A percentile compares a stretch with the other conserved stretches of the same genome.
Conservation (phyloP, 179 eudicot species). For the Silene noctiflora region DNA sequence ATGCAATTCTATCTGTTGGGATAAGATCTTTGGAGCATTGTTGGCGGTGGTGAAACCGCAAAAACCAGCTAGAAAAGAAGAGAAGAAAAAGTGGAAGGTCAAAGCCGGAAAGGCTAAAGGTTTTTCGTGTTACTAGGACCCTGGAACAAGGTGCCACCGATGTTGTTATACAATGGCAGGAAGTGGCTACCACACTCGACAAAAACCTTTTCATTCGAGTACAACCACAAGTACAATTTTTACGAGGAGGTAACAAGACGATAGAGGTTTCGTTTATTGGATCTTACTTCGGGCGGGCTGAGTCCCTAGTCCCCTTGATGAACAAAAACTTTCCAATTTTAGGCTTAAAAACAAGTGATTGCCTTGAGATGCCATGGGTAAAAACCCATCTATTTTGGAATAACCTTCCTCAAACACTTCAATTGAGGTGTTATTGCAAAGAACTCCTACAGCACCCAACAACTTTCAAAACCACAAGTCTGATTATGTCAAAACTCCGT, state of each 20-base stretch:
- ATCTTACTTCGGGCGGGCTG: constrained; percentile 20
- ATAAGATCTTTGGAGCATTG: no score
- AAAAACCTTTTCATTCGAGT: constrained; percentile 27
- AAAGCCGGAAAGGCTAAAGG: no score
- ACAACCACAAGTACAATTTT: constrained; percentile 10
- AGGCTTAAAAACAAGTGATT: constrained; percentile 26
- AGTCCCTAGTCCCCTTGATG: constrained; percentile 12
- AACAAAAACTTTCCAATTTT: constrained; percentile 24
- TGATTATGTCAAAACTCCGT: constrained; percentile 31
- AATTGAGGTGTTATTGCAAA: constrained; percentile 18
- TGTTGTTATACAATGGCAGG: constrained; percentile 35
- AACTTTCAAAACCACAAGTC: constrained; percentile 28
- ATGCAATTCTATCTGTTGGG: no score
- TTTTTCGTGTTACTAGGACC: constrained; percentile 14
- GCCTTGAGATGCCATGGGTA: constrained; percentile 32
- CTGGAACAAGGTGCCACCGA: constrained; percentile 28
- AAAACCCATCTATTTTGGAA: constrained; percentile 27
- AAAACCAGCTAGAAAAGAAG: no score
- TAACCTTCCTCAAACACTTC: constrained; percentile 6
- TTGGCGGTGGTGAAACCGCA: no score
- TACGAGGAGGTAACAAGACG: constrained; percentile 14
- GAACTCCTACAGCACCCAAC: constrained; percentile 11
- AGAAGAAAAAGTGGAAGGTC: no score
- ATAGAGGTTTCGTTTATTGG: constrained; percentile 25
- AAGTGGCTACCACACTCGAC: constrained; percentile 19